Percentiles rank a stretch among this genome's conserved stretches.
phyloP scores from a whole-genome alignment of 1,139 yeast genomes.

The Yamadazyma triangularis region DNA sequence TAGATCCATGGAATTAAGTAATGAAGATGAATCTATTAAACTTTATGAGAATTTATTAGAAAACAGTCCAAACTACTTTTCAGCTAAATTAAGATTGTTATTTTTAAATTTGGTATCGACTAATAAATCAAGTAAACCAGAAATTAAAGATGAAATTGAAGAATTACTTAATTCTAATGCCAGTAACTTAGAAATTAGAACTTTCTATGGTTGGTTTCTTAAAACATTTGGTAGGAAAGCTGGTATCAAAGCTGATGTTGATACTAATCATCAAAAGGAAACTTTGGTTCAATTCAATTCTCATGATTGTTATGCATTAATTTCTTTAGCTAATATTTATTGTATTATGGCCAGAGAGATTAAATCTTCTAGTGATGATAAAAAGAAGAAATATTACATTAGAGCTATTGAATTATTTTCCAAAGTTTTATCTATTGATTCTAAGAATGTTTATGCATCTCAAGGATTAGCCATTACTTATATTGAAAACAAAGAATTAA shows the following conservation, averaged over 20 bases:
- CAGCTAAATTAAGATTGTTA: slow-evolving; percentile 70
- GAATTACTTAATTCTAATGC: slow-evolving; percentile 50
- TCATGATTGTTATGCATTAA: slow-evolving; percentile 85
- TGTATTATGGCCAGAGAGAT: slow-evolving; percentile 77
- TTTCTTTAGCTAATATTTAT: slow-evolving; percentile 87
- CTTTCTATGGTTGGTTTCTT: slow-evolving; percentile 90
- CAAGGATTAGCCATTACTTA: slow-evolving; percentile 94
- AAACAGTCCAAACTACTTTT: slow-evolving; percentile 65
- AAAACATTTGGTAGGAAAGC: slow-evolving; percentile 55
- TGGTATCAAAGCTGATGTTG: slow-evolving; percentile 55
- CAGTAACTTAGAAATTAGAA: slow-evolving; percentile 74
- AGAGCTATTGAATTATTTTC: slow-evolving; percentile 89
- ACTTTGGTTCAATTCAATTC: slow-evolving; percentile 79
- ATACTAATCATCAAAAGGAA: slow-evolving; percentile 77
- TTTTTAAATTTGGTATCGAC: slow-evolving; percentile 43
- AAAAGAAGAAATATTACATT: slow-evolving; percentile 71
- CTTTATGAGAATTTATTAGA: slow-evolving; percentile 54
- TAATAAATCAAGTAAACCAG: slow-evolving; percentile 31
- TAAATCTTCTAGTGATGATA: slow-evolving; percentile 53
- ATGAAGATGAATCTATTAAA: slow-evolving; percentile 41
- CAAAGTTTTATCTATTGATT: slow-evolving; percentile 81
- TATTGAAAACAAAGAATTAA: slow-evolving; percentile 78
- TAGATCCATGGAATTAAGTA: slow-evolving; percentile 51
- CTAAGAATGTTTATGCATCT: slow-evolving; percentile 90
- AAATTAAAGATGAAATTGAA: slow-evolving; percentile 50